Conservation (phyloP, 1,284 basidiomycete genomes). For the Naganishia cerealis region DNA sequence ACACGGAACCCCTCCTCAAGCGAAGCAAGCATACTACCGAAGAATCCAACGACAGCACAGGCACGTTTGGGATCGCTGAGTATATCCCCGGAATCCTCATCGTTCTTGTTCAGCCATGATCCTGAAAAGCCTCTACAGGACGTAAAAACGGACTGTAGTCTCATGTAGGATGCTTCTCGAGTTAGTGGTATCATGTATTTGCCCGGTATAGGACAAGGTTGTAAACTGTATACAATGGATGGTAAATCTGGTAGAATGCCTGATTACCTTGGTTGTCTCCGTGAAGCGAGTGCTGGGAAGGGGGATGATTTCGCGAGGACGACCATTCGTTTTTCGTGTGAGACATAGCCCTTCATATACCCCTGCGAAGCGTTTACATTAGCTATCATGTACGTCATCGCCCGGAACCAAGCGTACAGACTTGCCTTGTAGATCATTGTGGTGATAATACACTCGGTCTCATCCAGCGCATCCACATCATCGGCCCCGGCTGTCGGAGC, state of each 20-base stretch:
- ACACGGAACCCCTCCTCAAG: neutral
- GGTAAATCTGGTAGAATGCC: neutral
- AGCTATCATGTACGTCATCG: neutral
- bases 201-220: neutral
- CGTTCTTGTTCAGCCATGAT: neutral
- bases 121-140: neutral
- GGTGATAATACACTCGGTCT: slow-evolving; percentile 89
- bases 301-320: slow-evolving; percentile 79
- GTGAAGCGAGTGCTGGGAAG: slow-evolving; percentile 63
- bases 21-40: neutral
- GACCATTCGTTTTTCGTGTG: slow-evolving; percentile 88
- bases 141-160: slow-evolving; percentile 14
- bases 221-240: neutral
- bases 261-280: slow-evolving; percentile 10
- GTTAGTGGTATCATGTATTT: neutral
- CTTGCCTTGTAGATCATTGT: slow-evolving; percentile 82
- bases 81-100: neutral
- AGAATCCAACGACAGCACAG: neutral
- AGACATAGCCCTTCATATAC: slow-evolving; percentile 91
- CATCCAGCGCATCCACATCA: slow-evolving; percentile 61
- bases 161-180: slow-evolving; percentile 1
- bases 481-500: slow-evolving; percentile 62
- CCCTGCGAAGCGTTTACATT: slow-evolving; percentile 55
- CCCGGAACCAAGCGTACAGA: neutral
- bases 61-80: neutral